Conservation (phyloP, 2,329 filamentous ascomycete species). For the Pseudogymnoascus verrucosus region DNA sequence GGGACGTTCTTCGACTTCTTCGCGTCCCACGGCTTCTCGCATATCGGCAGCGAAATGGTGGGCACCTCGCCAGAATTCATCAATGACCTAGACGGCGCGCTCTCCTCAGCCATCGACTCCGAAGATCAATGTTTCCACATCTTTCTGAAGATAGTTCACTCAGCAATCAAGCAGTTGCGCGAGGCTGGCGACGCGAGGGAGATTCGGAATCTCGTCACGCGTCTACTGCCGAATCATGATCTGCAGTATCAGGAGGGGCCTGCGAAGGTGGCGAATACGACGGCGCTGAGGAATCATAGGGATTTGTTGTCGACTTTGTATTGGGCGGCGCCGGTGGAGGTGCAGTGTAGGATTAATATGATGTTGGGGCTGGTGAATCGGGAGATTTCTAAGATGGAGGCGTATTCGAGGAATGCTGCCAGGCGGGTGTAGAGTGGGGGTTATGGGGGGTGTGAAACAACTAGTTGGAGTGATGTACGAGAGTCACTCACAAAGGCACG, state of each 20-base stretch:
- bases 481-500: neutral
- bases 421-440: neutral
- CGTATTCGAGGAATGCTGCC: neutral
- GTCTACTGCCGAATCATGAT: conserved; percentile 58
- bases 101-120: conserved; percentile 42
- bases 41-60: conserved; percentile 52
- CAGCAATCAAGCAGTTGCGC: conserved; percentile 46
- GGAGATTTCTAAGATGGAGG: neutral
- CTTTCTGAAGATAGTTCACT: conserved; percentile 55
- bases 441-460: neutral
- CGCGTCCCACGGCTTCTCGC: conserved; percentile 50
- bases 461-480: too few species aligned
- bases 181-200: conserved; percentile 44
- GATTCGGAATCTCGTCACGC: conserved; percentile 51
- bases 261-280: conserved; percentile 52
- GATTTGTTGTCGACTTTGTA: conserved; percentile 60
- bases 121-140: conserved; percentile 60
- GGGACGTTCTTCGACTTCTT: conserved; percentile 62
- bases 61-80: conserved; percentile 56
- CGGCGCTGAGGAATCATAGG: conserved; percentile 59
- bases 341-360: conserved; percentile 45
- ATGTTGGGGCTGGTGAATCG: conserved; percentile 48
- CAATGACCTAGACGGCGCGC: conserved; percentile 39
- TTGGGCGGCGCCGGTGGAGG: conserved; percentile 50
- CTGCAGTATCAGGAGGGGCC: conserved; percentile 56